phyloP scores from a whole-genome alignment of 139 green algal genomes.

The Asterochloris erici region DNA sequence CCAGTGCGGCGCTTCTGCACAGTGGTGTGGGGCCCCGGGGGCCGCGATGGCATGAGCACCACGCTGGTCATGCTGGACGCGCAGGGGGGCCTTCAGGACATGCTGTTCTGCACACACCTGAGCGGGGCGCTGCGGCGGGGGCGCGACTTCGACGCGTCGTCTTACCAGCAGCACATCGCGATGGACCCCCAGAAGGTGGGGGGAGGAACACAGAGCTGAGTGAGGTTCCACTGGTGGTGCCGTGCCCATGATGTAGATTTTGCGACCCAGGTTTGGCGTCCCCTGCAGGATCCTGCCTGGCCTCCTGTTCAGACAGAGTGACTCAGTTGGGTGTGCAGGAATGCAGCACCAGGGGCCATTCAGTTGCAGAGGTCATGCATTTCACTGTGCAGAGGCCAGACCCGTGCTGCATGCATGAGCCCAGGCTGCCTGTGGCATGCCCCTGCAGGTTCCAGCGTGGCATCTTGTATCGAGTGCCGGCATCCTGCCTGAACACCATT shows the following conservation, averaged over 20 bases:
- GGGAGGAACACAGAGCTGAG: not conserved
- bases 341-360: too few relatives aligned
- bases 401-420: too few relatives aligned
- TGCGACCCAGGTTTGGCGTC: not conserved
- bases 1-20: constrained; percentile 39
- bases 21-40: constrained; percentile 59
- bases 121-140: constrained; percentile 12
- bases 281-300: not conserved
- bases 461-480: too few relatives aligned
- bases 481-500: too few relatives aligned
- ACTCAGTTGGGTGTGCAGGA: too few relatives aligned
- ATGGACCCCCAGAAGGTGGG: constrained; percentile 46
- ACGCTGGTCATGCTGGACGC: constrained; percentile 71
- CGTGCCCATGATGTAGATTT: not conserved
- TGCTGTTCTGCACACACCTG: constrained; percentile 31
- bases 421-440: too few relatives aligned
- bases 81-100: constrained; percentile 63
- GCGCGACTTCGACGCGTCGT: not conserved
- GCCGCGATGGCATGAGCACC: constrained; percentile 42
- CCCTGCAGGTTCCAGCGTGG: too few relatives aligned
- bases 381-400: too few relatives aligned
- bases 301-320: too few relatives aligned
- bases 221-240: not conserved
- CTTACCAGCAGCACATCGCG: constrained; percentile 30
- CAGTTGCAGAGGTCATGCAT: too few relatives aligned